A percentile compares a stretch with the other conserved stretches of the same genome.
These are phyloP conservation scores for Fusarium foetens DNA, from an alignment of 2,329 filamentous ascomycete genomes.

Conservation along the genomic window DNA sequence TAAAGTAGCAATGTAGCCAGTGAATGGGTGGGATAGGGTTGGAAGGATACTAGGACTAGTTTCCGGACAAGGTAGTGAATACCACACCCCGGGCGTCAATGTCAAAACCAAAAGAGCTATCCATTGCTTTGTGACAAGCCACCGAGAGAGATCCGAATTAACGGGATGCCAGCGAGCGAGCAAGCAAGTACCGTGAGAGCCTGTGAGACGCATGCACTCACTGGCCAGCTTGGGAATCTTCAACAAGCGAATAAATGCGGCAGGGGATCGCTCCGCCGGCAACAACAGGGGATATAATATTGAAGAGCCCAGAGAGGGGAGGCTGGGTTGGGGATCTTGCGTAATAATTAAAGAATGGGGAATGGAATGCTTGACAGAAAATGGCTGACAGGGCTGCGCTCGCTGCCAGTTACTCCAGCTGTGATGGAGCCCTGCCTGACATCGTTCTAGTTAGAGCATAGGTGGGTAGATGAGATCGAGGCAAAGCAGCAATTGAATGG, in stretches of 20 bases:
- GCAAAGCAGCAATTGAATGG: background rate
- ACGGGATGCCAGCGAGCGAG: conserved; percentile 21
- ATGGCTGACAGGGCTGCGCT: conserved; percentile 28
- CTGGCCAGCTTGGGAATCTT: conserved; percentile 20
- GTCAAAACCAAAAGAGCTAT: conserved; percentile 32
- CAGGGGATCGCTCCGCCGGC: conserved; percentile 21
- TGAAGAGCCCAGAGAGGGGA: conserved; percentile 16
- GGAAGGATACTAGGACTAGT: conserved; percentile 29
- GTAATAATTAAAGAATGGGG: conserved; percentile 36
- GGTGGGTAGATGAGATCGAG: background rate
- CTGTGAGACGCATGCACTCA: conserved; percentile 26
- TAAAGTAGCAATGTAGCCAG: conserved; percentile 25
- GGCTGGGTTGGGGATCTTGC: conserved; percentile 22
- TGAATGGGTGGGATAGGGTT: conserved; percentile 22
- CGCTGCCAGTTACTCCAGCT: conserved; percentile 14
- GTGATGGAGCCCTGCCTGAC: conserved; percentile 5
- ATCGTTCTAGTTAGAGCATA: background rate
- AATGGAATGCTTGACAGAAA: conserved; percentile 33
- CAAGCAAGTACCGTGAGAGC: conserved; percentile 15
- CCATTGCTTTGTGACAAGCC: conserved; percentile 42
- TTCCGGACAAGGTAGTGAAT: conserved; percentile 19
- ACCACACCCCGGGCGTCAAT: conserved; percentile 27
- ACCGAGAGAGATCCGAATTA: conserved; percentile 34
- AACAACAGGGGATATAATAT: conserved; percentile 18
- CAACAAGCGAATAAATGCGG: conserved; percentile 16